Evolutionary conservation across 345 rosid species (phyloP), one percentile per base, ranked within the genome.

Genomic region (Mangifera indica): DNA sequence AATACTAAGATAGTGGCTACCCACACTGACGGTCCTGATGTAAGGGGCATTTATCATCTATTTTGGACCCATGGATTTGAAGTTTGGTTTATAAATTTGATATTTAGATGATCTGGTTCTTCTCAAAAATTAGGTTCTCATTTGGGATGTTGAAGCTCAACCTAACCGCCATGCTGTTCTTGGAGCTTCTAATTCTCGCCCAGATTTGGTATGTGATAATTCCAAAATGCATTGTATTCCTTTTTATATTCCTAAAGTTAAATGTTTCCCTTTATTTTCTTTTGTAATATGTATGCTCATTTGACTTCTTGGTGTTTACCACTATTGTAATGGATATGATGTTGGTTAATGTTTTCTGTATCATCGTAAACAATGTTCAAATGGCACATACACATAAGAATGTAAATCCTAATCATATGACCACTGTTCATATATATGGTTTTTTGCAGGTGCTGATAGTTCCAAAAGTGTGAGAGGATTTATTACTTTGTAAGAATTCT

Each of bases 21-120:
- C 61, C 99, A 96, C 77, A 96, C 99, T n/a, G 99, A 96, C 79
- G 78, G 97, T 78, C 97, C 99, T 74, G 99, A 96, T 82, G 99
- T 93, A 83, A 81, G 87, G 29, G 51, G 40, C n/a, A 63, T 42
- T 56, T 24, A 49, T 49, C 37, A 20, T 42, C 29, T 70, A 14
- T 49, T 14, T 37, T 58, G 32, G 51, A 37, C 12, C 44, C 20
- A 55, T 37, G 42, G 20, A 54, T 26, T 78, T 70, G 22, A 61
- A 63, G 25, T 49, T 45, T 34, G 57, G 26, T 24, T 17, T 32
- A 63, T 6, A 34, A 44, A 42, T 69, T 65, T 24, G 46, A 57
- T 77, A 20, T 77, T 64, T 49, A 10, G 61, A 49, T 34, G 18
- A 13, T 60, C 17, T 77, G 63, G 73, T 6, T 18, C 66, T 67